Conservation (phyloP, 148 eudicot species). For the Diospyros kaki region DNA sequence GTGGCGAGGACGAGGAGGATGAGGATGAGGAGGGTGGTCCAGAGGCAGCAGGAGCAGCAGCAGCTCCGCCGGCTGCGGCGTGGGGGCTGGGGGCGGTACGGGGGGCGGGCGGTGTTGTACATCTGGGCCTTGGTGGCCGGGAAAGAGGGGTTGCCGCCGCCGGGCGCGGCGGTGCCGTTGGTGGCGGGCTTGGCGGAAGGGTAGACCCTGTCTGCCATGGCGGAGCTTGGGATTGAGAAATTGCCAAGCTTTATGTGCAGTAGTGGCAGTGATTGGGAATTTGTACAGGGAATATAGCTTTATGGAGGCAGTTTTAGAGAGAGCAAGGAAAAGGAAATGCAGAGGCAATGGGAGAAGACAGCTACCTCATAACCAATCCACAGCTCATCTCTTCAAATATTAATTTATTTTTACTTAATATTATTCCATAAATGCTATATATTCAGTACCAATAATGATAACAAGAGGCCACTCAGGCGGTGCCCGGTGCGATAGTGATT, state of each 20-base stretch:
- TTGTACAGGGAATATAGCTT: background rate
- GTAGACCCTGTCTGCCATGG: slow-evolving; percentile 37
- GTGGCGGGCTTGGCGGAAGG: slow-evolving; percentile 38
- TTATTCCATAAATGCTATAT: no score
- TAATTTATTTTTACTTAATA: no score
- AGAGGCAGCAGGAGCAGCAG: slow-evolving; percentile 45
- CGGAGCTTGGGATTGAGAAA: no score
- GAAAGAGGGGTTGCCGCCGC: slow-evolving; percentile 23
- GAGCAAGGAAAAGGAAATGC: background rate
- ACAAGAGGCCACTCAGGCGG: no score
- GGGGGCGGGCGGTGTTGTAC: slow-evolving; percentile 39
- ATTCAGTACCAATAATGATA: no score
- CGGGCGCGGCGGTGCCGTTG: slow-evolving; percentile 16
- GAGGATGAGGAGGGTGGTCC: slow-evolving; percentile 27
- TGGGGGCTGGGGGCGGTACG: slow-evolving; percentile 42
- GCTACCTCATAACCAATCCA: slow-evolving; percentile 6
- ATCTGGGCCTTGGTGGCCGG: slow-evolving; percentile 47
- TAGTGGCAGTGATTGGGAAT: background rate
- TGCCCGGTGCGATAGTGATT: no score
- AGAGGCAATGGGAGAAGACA: slow-evolving; percentile 9
- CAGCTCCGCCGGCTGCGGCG: slow-evolving; percentile 32
- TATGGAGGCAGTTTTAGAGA: background rate
- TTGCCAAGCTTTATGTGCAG: no score
- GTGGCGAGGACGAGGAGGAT: slow-evolving; percentile 48
- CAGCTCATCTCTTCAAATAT: no score